These are phyloP conservation scores for Aquanectria penicillioides DNA, from an alignment of 2,329 filamentous ascomycete species.

Conservation along the genomic window DNA sequence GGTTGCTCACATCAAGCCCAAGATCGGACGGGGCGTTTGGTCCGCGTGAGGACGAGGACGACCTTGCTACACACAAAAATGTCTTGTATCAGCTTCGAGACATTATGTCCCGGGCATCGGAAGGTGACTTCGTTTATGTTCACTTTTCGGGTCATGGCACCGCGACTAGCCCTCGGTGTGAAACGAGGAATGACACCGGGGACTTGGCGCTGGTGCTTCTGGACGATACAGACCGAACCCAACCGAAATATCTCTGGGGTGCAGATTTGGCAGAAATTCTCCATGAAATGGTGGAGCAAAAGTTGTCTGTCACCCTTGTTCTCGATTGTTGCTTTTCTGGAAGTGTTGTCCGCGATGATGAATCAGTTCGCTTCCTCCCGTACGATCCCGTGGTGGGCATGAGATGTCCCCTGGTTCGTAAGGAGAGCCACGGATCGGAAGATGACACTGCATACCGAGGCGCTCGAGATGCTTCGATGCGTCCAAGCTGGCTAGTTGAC, in stretches of 20 bases:
- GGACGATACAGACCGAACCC: not conserved
- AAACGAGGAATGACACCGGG: not conserved
- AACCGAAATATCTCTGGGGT: not conserved
- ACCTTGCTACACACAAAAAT: too few relatives aligned
- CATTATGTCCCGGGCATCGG: too few relatives aligned
- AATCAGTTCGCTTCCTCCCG: not conserved
- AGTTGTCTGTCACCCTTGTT: constrained; percentile 23
- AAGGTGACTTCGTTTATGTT: constrained; percentile 16
- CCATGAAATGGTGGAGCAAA: constrained; percentile 15
- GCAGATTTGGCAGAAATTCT: not conserved
- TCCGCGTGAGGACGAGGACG: too few relatives aligned
- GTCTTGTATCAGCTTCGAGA: too few relatives aligned
- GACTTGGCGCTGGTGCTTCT: constrained; percentile 25
- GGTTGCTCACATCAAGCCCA: too few relatives aligned
- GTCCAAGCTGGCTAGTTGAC: constrained; percentile 17
- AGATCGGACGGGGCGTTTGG: too few relatives aligned
- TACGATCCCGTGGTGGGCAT: not conserved
- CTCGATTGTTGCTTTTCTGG: constrained; percentile 34
- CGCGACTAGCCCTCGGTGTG: not conserved
- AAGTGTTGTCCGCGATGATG: constrained; percentile 14
- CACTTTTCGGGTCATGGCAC: constrained; percentile 25
- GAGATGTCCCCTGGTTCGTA: not conserved
- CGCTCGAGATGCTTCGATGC: constrained; percentile 9
- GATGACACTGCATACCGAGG: not conserved
- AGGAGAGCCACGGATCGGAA: not conserved